phyloP scores from a whole-genome alignment of 139 green algal genomes.

The Coelastrella sp. region DNA sequence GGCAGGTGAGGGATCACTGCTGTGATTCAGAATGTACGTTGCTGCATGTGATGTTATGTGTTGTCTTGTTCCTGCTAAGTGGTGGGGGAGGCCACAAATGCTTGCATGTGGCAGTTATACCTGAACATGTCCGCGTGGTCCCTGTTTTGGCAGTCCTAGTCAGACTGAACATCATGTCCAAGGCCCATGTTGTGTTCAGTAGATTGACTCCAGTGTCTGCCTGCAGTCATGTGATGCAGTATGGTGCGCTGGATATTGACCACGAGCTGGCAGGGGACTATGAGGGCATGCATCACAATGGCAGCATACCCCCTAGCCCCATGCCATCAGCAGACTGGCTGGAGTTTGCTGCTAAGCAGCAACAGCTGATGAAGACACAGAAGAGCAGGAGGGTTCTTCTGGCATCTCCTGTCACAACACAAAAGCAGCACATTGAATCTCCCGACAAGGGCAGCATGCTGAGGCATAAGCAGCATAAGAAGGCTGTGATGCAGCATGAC shows the following conservation, averaged over 20 bases:
- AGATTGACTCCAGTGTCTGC: background rate
- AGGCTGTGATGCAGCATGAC: slow-evolving; percentile 79
- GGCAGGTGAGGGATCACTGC: slow-evolving; percentile 40
- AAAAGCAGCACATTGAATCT: background rate
- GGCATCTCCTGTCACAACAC: background rate
- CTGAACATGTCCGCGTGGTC: too few relatives aligned
- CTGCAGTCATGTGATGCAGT: slow-evolving; percentile 82
- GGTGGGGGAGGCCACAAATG: too few relatives aligned
- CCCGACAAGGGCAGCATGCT: too few relatives aligned
- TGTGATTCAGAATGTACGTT: too few relatives aligned
- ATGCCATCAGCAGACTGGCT: slow-evolving; percentile 21
- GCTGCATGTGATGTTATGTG: too few relatives aligned
- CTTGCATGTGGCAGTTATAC: too few relatives aligned
- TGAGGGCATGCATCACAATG: slow-evolving; percentile 58
- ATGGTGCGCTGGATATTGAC: slow-evolving; percentile 78
- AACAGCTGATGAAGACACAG: slow-evolving; percentile 17
- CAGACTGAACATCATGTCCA: too few relatives aligned
- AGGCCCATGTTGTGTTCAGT: too few relatives aligned
- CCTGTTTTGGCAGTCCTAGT: too few relatives aligned
- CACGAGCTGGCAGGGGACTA: slow-evolving; percentile 78
- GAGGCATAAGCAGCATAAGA: too few relatives aligned
- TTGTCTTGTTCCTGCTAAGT: too few relatives aligned
- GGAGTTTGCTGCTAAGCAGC: background rate
- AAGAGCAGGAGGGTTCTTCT: background rate
- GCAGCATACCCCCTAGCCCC: background rate